Base-by-base conservation (phyloP, 371 early-diverging fungal genomes). In the Coemansia sp. region DNA sequence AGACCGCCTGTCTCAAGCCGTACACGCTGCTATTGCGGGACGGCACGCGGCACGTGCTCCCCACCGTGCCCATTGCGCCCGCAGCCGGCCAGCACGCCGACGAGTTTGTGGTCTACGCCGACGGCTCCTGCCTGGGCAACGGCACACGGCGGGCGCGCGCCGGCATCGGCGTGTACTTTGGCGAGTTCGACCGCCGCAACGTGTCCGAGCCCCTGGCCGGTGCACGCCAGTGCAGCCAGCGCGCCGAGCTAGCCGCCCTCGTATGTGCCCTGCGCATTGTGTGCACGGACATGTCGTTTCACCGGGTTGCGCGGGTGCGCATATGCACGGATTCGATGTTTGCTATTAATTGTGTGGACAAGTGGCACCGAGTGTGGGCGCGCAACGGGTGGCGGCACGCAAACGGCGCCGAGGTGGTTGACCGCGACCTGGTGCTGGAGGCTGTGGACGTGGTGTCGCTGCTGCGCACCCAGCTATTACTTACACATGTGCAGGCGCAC, bases 151-250 rank as follows among this genome's bases (percentile, higher is more conserved):
- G 75, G 14, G 88, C 90, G 4, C 66, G 77, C 16, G 93, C 91
- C 30, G 93, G 93, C 4, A 66, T 86, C 57, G 93, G 94, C 9
- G 89, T 92, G 6, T 93, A 81, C 66, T 93, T 86, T 80, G 90
- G 88, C 14, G 75, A 75, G 5, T 69, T 81, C 59, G 90, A 94
- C 71, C 80, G 85, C 5, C 79, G 90, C n/a, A 94, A 93, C 76
- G 69, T 85, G n/a, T 85, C 86, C 36, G 86, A 80, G 57, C 82
- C 82, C 10, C 77, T 92, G 8, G 57, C 55, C 4, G 87, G 89
- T 1, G 56, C 52, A 1, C 65, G 75, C 31, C 91, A 90, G 59
- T 92, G 90, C 0, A 93, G 92, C 71, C 88, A 91, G 66, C 79
- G 93, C 6, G 94, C 93, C 5, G 94, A 94, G 63, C 72, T 92